These are phyloP conservation scores for Pseudognaphalium luteoalbum DNA, from an alignment of 129 eudicot genomes.

Conservation along the genomic window DNA sequence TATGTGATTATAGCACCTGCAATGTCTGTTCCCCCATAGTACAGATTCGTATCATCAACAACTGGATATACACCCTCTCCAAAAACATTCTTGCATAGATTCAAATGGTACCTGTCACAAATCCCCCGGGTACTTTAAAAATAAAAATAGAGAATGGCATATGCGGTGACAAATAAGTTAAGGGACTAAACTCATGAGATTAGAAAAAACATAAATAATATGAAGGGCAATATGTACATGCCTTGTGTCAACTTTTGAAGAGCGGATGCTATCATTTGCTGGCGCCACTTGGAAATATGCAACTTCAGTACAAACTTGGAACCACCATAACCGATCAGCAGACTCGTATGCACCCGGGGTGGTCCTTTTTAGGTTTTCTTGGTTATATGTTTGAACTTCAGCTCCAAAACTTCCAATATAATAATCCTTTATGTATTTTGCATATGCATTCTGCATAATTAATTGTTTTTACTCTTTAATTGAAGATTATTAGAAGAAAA, in stretches of 20 bases:
- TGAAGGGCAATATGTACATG: slow-evolving; percentile 17
- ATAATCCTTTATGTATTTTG: slow-evolving; percentile 74
- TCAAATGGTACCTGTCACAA: slow-evolving; percentile 87
- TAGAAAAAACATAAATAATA: background rate
- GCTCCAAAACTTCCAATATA: slow-evolving; percentile 55
- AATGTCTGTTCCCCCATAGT: slow-evolving; percentile 90
- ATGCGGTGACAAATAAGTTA: slow-evolving; percentile 1
- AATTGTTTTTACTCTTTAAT: background rate
- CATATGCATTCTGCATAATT: slow-evolving; percentile 69
- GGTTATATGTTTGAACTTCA: slow-evolving; percentile 67
- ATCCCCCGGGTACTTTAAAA: slow-evolving; percentile 15
- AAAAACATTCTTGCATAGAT: slow-evolving; percentile 90
- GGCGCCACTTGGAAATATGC: slow-evolving; percentile 99
- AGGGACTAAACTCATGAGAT: background rate
- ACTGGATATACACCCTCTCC: slow-evolving; percentile 83
- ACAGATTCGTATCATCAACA: slow-evolving; percentile 78
- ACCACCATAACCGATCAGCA: slow-evolving; percentile 95
- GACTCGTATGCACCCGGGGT: slow-evolving; percentile 31
- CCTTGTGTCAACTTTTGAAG: slow-evolving; percentile 76
- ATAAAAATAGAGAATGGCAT: background rate
- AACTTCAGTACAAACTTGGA: slow-evolving; percentile 98
- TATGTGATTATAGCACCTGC: slow-evolving; percentile 45
- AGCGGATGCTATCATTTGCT: slow-evolving; percentile 79
- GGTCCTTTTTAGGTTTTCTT: slow-evolving; percentile 60
- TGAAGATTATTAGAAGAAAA: background rate